Base-by-base conservation (phyloP, 495 filamentous ascomycete genomes). In the Aspergillus heteromorphus region DNA sequence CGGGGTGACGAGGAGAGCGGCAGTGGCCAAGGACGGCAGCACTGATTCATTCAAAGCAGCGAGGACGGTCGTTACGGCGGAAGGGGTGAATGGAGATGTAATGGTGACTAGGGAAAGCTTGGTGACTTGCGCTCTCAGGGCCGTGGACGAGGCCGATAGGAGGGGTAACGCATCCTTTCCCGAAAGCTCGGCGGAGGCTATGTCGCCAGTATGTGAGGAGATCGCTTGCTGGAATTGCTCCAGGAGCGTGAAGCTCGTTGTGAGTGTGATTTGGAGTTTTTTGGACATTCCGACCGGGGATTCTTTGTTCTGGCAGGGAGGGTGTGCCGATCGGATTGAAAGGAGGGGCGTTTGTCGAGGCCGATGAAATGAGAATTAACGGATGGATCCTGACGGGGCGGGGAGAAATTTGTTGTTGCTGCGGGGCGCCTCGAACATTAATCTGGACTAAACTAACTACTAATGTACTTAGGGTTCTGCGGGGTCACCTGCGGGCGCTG, bases 51-150 rank as follows among this genome's bases (percentile, higher is more conserved):
- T 78, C 4, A 92, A 69, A 18, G 87, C 82, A 7, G 79, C 78
- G 6, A 95, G 71, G 13, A 92, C 81, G 11, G 73, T 83, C 42
- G 54, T 67, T 25, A 93, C 80, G 13, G 89, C 91, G 0, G 87
- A 81, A 4, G 86, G 82, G 0, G 91, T 91, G 67, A 95, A 93
- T 0, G 91, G 91, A 14, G 85, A 79, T 52, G 85, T 93, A 60
- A 95, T 87, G 2, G 91, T 79, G 1, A 96, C 79, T 14, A 96
- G 83, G 0, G 87, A 90, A 20, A 96, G 79, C 48, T 93, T 95
- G 29, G 91, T 96, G 6, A 84, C 81, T 61, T 95, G 90, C 0
- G 91, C 87, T 62, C 79, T 83, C 42, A 96, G 81, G 4, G 90
- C 74, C 19, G 73, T 75, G 1, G 87, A 78, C 1, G 84, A 78